phyloP scores from a whole-genome alignment of 2,329 filamentous ascomycete genomes.

The Elsinoe ampelina region DNA sequence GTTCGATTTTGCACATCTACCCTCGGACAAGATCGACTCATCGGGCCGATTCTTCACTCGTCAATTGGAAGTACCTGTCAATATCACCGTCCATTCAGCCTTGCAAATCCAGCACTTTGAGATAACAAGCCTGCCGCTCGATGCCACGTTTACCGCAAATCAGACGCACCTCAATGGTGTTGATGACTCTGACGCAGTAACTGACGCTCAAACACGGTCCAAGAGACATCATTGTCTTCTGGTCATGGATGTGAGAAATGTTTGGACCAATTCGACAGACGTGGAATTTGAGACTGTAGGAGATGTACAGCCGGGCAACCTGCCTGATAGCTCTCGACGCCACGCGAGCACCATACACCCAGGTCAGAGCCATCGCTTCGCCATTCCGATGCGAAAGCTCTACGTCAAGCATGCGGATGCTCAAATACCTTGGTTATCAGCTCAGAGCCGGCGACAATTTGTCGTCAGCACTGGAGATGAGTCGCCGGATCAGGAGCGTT shows the following conservation, averaged over 20 bases:
- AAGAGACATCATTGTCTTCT: conserved; percentile 63
- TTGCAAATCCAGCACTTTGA: conserved; percentile 75
- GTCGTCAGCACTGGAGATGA: conserved; percentile 75
- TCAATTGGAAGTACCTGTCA: conserved; percentile 69
- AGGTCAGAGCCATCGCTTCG: conserved; percentile 59
- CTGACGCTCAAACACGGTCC: conserved; percentile 18
- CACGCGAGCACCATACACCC: conserved; percentile 37
- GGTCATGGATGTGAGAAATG: conserved; percentile 76
- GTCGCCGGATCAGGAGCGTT: conserved; percentile 68
- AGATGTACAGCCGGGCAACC: background rate
- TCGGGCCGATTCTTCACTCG: conserved; percentile 72
- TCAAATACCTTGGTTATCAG: conserved; percentile 70
- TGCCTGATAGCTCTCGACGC: background rate
- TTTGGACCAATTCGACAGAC: conserved; percentile 72
- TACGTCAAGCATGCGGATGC: conserved; percentile 69
- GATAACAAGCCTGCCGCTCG: conserved; percentile 60
- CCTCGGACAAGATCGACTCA: conserved; percentile 57
- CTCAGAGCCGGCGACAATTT: conserved; percentile 79
- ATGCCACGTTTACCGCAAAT: conserved; percentile 46
- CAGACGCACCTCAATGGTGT: background rate
- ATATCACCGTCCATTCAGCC: conserved; percentile 85
- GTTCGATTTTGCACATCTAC: conserved; percentile 52
- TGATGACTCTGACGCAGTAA: background rate
- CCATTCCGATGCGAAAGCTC: conserved; percentile 66
- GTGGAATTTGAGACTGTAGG: conserved; percentile 47